Evolutionary conservation across 768 basidiomycete species (phyloP).

Genomic region (Cyathus striatus): DNA sequence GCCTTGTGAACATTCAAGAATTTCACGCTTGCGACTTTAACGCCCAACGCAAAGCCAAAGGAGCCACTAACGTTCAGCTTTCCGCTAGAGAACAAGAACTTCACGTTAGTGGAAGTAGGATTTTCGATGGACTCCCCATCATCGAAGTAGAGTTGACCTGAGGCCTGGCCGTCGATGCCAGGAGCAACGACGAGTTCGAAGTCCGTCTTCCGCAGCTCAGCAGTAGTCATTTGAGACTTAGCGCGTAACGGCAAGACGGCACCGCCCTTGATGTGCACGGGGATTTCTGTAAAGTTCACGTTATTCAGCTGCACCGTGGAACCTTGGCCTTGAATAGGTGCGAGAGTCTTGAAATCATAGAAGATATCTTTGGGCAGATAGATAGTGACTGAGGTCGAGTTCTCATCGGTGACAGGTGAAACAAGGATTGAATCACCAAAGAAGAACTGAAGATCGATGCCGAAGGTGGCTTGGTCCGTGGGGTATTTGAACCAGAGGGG

Average conservation of each 20-base stretch:
- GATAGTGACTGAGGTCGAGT: conserved; percentile 49
- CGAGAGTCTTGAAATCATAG: conserved; percentile 56
- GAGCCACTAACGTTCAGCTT: conserved; percentile 27
- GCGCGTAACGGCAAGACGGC: conserved; percentile 52
- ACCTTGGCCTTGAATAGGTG: conserved; percentile 42
- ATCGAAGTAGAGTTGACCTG: conserved; percentile 55
- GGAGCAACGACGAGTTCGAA: conserved; percentile 66
- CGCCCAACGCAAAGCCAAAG: conserved; percentile 32
- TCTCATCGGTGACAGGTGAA: conserved; percentile 61
- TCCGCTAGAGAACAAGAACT: conserved; percentile 24
- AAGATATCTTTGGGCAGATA: conserved; percentile 64
- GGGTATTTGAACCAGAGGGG: conserved; percentile 69
- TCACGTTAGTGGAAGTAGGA: conserved; percentile 22
- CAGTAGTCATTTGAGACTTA: conserved; percentile 56
- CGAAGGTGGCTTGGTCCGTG: conserved; percentile 50
- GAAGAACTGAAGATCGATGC: conserved; percentile 66
- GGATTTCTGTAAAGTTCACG: conserved; percentile 53
- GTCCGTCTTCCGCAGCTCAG: conserved; percentile 43
- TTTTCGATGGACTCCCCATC: conserved; percentile 51
- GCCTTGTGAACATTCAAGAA: conserved; percentile 29
- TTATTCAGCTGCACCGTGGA: conserved; percentile 36
- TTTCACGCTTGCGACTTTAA: conserved; percentile 29
- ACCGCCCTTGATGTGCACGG: conserved; percentile 59
- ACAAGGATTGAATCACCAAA: conserved; percentile 65
- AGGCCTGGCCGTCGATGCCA: conserved; percentile 40